phyloP scores from a whole-genome alignment of 169 alveolate species.

The Babesia ovis region DNA sequence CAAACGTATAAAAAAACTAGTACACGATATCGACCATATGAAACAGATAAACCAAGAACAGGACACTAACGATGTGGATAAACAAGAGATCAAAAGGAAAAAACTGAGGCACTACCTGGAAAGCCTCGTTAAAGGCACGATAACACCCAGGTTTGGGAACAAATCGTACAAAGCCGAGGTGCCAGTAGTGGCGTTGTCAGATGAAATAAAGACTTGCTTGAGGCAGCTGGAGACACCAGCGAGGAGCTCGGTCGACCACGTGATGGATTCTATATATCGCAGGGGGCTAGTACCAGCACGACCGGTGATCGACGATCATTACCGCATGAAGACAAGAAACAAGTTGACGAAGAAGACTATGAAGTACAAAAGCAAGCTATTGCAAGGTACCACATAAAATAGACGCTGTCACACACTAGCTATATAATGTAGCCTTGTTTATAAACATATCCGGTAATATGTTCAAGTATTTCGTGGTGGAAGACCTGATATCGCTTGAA shows the following conservation, averaged over 20 bases:
- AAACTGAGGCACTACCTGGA: constrained; percentile 22
- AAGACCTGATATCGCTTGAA: constrained; percentile 41
- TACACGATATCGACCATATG: constrained; percentile 23
- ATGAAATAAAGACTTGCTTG: constrained; percentile 19
- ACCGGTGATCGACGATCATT: constrained; percentile 32
- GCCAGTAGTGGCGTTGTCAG: constrained; percentile 29
- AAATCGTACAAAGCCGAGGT: constrained; percentile 44
- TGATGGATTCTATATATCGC: constrained; percentile 49
- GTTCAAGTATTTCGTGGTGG: constrained; percentile 46
- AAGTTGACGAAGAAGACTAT: constrained; percentile 1
- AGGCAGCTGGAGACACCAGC: constrained; percentile 31
- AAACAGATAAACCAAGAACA: neutral
- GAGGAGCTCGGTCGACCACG: constrained; percentile 45
- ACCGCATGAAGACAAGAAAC: constrained; percentile 8
- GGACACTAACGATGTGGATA: neutral
- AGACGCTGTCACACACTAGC: neutral
- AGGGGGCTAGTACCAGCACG: constrained; percentile 65
- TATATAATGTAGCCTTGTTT: neutral
- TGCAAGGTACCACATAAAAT: constrained; percentile 22
- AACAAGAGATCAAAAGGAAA: constrained; percentile 3
- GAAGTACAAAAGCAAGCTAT: constrained; percentile 39
- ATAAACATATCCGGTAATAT: constrained; percentile 10
- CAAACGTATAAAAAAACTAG: constrained; percentile 40
- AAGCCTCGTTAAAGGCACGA: constrained; percentile 21
- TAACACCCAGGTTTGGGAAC: constrained; percentile 26